Percentiles rank a stretch among this genome's conserved stretches.
Conservation (phyloP, 108 stramenopile species). For the Stephanodiscus minutulus region DNA sequence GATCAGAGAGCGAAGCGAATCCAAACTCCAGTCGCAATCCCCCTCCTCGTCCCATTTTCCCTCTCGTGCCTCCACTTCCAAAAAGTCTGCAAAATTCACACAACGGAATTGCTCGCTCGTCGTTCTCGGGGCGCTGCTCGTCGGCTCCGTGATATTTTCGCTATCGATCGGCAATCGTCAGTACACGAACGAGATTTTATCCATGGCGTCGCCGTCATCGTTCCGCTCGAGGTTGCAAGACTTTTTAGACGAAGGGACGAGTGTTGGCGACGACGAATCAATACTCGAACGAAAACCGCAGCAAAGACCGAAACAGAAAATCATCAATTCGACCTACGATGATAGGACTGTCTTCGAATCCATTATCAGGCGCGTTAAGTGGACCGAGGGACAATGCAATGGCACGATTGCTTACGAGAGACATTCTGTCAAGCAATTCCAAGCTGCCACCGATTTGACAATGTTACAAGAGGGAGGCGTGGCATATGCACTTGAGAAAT, state of each 20-base stretch:
- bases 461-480: conserved; percentile 50
- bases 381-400: conserved; percentile 38
- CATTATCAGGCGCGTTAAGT: conserved; percentile 40
- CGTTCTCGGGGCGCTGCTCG: conserved; percentile 19
- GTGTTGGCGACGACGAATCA: not conserved
- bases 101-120: conserved; percentile 27
- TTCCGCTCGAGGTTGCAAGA: conserved; percentile 18
- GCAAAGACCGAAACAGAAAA: not conserved
- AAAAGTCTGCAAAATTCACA: not conserved
- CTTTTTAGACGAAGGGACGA: conserved; percentile 13
- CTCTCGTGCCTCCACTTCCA: not conserved
- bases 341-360: conserved; percentile 44
- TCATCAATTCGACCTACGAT: conserved; percentile 7
- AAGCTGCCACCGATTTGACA: conserved; percentile 38
- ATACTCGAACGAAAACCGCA: not conserved
- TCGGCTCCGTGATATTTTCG: conserved; percentile 19
- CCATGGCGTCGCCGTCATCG: conserved; percentile 14
- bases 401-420: conserved; percentile 24
- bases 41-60: not conserved
- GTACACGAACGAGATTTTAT: conserved; percentile 23
- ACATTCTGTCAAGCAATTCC: conserved; percentile 33
- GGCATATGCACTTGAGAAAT: conserved; percentile 35
- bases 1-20: conserved; percentile 1
- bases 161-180: conserved; percentile 26
- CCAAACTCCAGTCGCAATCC: not conserved